phyloP scores from a whole-genome alignment of 2,329 filamentous ascomycete genomes.

The Teratosphaeria epicoccoides region DNA sequence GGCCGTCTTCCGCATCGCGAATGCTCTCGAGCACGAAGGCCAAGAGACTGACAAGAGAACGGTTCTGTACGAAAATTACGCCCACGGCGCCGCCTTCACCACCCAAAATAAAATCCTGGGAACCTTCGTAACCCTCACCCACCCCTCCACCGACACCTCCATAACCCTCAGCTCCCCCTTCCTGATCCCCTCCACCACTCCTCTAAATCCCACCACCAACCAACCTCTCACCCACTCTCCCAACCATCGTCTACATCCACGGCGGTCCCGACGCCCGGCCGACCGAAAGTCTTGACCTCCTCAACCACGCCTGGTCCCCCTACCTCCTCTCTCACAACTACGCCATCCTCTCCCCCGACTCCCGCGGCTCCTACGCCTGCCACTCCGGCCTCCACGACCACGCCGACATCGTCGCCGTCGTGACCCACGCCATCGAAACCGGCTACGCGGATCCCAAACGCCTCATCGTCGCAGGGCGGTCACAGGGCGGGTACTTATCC shows the following conservation, averaged over 20 bases:
- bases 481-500: conserved; percentile 31
- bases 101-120: conserved; percentile 13
- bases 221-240: conserved; percentile 13
- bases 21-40: not conserved
- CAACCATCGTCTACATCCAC: conserved; percentile 29
- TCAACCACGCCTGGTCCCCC: conserved; percentile 22
- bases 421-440: conserved; percentile 24
- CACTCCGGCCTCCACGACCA: conserved; percentile 30
- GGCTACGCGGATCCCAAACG: conserved; percentile 24
- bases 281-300: conserved; percentile 23
- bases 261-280: conserved; percentile 27
- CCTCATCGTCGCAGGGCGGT: conserved; percentile 29
- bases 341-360: conserved; percentile 29
- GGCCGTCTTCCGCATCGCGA: conserved; percentile 1
- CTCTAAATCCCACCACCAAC: not conserved
- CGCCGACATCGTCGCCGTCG: conserved; percentile 28
- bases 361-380: conserved; percentile 28
- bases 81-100: conserved; percentile 11
- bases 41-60: not conserved
- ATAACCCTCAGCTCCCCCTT: conserved; percentile 22
- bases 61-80: conserved; percentile 5
- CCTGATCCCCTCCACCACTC: conserved; percentile 12
- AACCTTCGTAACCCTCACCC: conserved; percentile 14
- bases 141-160: conserved; percentile 21
- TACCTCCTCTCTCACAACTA: conserved; percentile 29